A percentile compares a stretch with the other conserved stretches of the same genome.
Evolutionary conservation across 192 early-diverging fungal species (phyloP).

Genomic region (Allomyces javanicus): DNA sequence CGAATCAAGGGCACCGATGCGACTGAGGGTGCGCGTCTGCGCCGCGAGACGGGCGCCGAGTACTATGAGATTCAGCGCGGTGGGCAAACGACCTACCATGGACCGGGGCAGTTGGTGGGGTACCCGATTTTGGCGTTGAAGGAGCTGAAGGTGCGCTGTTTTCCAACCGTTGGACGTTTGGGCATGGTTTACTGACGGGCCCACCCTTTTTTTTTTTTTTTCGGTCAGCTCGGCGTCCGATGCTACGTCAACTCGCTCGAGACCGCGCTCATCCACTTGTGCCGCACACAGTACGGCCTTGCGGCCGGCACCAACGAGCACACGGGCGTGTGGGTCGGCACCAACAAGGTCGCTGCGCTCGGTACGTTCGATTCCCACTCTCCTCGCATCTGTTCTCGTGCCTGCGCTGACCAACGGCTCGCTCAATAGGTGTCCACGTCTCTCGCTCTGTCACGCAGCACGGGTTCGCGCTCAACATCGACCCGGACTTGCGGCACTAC

Average conservation of each 20-base stretch:
- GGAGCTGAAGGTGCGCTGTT: constrained; percentile 9
- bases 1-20: constrained; percentile 16
- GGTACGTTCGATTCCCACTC: constrained; percentile 6
- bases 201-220: no score
- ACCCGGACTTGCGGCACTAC: constrained; percentile 27
- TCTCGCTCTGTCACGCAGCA: constrained; percentile 24
- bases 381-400: no score
- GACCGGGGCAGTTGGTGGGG: constrained; percentile 39
- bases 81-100: constrained; percentile 37
- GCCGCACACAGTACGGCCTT: constrained; percentile 12
- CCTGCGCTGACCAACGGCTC: no score
- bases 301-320: constrained; percentile 12
- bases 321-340: constrained; percentile 34
- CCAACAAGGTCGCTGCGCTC: constrained; percentile 32
- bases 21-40: constrained; percentile 7
- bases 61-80: constrained; percentile 22
- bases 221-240: constrained; percentile 14
- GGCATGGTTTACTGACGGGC: no score
- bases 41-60: constrained; percentile 13
- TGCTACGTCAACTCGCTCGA: constrained; percentile 24
- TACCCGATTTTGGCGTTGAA: constrained; percentile 30
- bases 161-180: no score
- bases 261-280: constrained; percentile 13
- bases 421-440: constrained; percentile 22
- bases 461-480: constrained; percentile 38